phyloP scores from a whole-genome alignment of 345 rosid species.

The Arabidopsis thaliana region TAIR10.1 NC_003075.7:9772001-9772500 shows the following conservation, averaged over 20 bases:
- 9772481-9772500: slow-evolving; percentile 59
- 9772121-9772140: slow-evolving; percentile 72
- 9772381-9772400: neutral
- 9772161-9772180: slow-evolving; percentile 93
- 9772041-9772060: slow-evolving; percentile 62
- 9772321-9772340: slow-evolving; percentile 61
- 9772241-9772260: slow-evolving; percentile 1
- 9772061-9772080: slow-evolving; percentile 64
- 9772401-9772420: neutral
- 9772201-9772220: neutral
- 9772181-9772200: slow-evolving; percentile 26
- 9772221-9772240: neutral
- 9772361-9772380: neutral
- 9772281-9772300: slow-evolving; percentile 87
- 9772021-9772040: slow-evolving; percentile 60
- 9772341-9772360: neutral
- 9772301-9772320: slow-evolving; percentile 87
- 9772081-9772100: slow-evolving; percentile 71
- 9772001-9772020: slow-evolving; percentile 54
- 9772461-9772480: slow-evolving; percentile 62
- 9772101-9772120: slow-evolving; percentile 71
- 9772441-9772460: slow-evolving; percentile 57
- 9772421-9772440: slow-evolving; percentile 70
- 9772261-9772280: slow-evolving; percentile 85
- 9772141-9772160: slow-evolving; percentile 72